Percentiles rank a stretch among this genome's conserved stretches.
Conservation (phyloP, 495 filamentous ascomycete species). For the Durotheca rogersii region DNA sequence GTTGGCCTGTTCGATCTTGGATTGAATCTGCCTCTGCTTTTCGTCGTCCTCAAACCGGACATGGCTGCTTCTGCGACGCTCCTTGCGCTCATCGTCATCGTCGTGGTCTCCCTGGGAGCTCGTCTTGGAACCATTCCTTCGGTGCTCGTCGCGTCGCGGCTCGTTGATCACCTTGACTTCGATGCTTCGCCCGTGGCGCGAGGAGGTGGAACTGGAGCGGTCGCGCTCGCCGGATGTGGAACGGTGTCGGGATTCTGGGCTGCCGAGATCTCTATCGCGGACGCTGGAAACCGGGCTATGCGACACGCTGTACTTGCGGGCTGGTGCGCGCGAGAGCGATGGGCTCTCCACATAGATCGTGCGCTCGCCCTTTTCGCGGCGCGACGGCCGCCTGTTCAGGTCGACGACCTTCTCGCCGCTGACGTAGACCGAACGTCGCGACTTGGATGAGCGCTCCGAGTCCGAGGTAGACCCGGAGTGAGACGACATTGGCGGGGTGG, state of each 20-base stretch:
- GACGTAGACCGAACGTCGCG: slow-evolving; percentile 38
- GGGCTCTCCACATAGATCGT: slow-evolving; percentile 28
- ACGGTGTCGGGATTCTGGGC: slow-evolving; percentile 19
- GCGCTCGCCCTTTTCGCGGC: slow-evolving; percentile 31
- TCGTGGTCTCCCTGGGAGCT: slow-evolving; percentile 31
- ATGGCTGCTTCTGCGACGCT: slow-evolving; percentile 21
- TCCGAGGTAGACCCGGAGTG: slow-evolving; percentile 44
- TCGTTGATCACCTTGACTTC: slow-evolving; percentile 33
- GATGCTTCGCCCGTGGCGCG: slow-evolving; percentile 18
- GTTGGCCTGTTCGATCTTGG: slow-evolving; percentile 41
- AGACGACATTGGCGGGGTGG: slow-evolving; percentile 41
- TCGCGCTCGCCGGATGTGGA: slow-evolving; percentile 17
- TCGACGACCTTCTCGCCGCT: slow-evolving; percentile 35
- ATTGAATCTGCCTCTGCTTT: slow-evolving; percentile 36
- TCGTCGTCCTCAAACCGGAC: slow-evolving; percentile 33
- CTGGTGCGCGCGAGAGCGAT: slow-evolving; percentile 31
- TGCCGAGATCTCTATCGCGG: slow-evolving; percentile 8
- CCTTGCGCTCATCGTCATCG: slow-evolving; percentile 28
- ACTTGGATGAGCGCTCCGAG: slow-evolving; percentile 36
- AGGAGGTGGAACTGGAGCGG: slow-evolving; percentile 18
- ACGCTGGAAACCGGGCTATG: slow-evolving; percentile 21
- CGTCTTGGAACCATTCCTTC: slow-evolving; percentile 31
- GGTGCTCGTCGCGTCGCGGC: slow-evolving; percentile 21
- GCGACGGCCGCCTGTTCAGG: slow-evolving; percentile 30
- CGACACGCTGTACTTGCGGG: slow-evolving; percentile 18